Evolutionary conservation across 257 asterid species (phyloP).

Genomic region (Nicotiana tomentosiformis): DNA sequence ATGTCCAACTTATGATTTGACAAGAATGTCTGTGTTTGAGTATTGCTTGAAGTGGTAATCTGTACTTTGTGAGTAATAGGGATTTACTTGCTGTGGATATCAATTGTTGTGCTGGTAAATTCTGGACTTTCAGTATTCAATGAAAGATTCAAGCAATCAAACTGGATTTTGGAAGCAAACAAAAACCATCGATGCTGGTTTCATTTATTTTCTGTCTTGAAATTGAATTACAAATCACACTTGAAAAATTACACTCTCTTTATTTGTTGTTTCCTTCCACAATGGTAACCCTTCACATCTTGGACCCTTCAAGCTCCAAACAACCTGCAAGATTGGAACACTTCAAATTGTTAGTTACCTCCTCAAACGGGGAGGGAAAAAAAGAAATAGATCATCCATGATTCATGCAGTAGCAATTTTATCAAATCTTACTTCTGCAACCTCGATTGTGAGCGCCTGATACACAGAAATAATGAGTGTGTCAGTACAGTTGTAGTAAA

Average conservation of each 20-base stretch:
- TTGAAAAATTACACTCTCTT: background rate
- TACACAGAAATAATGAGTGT: slow-evolving; percentile 8
- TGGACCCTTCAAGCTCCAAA: slow-evolving; percentile 43
- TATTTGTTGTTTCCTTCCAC: background rate
- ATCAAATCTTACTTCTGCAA: slow-evolving; percentile 39
- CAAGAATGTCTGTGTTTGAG: background rate
- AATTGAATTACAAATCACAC: background rate
- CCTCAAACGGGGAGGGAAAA: background rate
- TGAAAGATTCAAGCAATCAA: background rate
- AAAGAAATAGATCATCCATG: background rate
- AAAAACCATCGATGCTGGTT: background rate
- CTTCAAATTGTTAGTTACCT: background rate
- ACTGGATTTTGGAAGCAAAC: background rate
- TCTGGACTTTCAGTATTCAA: background rate
- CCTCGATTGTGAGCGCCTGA: slow-evolving; percentile 56
- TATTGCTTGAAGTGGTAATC: background rate
- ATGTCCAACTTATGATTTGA: background rate
- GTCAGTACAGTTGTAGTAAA: slow-evolving; percentile 18
- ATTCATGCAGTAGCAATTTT: background rate
- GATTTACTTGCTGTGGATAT: background rate
- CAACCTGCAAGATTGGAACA: slow-evolving; percentile 37
- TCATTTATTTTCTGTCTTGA: background rate
- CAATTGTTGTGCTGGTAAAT: background rate
- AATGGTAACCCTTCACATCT: background rate
- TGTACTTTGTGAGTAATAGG: background rate